Conservation (phyloP, 495 filamentous ascomycete genomes). For the Margaritispora aquatica region DNA sequence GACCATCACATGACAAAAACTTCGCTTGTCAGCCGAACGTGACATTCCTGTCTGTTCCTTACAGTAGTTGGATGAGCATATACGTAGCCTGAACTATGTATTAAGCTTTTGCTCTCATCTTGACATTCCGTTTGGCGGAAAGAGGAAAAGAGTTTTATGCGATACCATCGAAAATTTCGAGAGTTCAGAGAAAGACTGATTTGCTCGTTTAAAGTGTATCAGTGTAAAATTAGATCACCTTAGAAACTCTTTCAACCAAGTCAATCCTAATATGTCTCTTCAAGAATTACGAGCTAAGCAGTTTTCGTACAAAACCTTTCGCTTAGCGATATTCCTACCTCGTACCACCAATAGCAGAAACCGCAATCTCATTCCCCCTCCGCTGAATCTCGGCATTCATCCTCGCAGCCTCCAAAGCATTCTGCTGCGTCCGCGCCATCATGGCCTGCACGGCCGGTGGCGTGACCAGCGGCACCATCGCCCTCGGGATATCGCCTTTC, state of each 20-base stretch:
- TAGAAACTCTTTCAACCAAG: not conserved
- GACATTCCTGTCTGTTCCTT: not conserved
- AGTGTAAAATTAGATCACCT: not conserved
- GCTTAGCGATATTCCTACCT: not conserved
- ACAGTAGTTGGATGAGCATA: not conserved
- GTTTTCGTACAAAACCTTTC: too few species aligned
- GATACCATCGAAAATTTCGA: too few species aligned
- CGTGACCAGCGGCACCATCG: not conserved
- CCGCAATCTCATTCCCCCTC: not conserved
- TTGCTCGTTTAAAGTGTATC: too few species aligned
- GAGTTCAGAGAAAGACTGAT: too few species aligned
- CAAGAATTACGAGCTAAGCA: too few species aligned
- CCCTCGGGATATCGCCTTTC: conserved; percentile 5
- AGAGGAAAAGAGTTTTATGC: too few species aligned
- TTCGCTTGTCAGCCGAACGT: too few species aligned
- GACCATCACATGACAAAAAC: too few species aligned
- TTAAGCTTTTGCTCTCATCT: too few species aligned
- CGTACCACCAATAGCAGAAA: not conserved
- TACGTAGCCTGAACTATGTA: too few species aligned
- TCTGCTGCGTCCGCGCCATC: not conserved
- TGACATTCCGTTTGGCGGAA: too few species aligned
- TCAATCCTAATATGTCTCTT: too few species aligned
- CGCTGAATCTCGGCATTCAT: not conserved
- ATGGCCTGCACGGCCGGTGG: not conserved
- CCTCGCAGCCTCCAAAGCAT: not conserved